Conservation (phyloP, 129 eudicot species). For the Oenanthe sinensis region DNA sequence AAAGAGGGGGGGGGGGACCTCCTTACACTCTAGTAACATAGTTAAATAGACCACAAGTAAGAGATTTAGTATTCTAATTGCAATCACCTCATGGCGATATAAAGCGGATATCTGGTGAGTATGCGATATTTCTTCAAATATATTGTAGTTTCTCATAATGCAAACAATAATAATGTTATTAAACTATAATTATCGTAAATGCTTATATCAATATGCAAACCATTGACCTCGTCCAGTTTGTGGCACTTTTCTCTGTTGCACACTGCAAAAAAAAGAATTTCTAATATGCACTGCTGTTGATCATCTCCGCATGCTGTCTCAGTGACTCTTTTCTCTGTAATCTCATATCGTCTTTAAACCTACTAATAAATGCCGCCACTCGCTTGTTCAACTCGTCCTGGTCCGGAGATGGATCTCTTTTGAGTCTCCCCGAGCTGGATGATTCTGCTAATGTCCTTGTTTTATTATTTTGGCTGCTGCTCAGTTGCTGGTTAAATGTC, state of each 20-base stretch:
- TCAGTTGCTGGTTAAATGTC: neutral
- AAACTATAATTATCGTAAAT: neutral
- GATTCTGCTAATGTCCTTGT: conserved; percentile 7
- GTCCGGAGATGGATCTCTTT: conserved; percentile 34
- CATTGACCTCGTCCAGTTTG: neutral
- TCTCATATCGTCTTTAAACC: conserved; percentile 49
- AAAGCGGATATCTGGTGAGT: neutral
- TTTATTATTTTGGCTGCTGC: neutral
- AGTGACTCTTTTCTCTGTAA: conserved; percentile 42
- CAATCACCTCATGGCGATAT: neutral
- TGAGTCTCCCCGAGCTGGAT: conserved; percentile 17
- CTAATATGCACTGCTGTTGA: conserved; percentile 28
- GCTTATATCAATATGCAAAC: neutral
- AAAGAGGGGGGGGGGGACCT: no score
- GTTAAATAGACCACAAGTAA: neutral
- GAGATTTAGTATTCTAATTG: neutral
- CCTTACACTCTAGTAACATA: neutral
- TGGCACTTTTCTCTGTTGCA: neutral
- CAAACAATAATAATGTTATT: neutral
- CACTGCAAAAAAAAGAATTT: neutral
- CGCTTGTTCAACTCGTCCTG: conserved; percentile 49
- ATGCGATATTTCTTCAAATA: neutral
- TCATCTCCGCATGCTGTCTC: conserved; percentile 33
- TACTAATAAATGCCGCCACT: conserved; percentile 48
- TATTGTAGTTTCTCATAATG: neutral